A percentile compares a stretch with the other conserved stretches of the same genome.
phyloP scores from a whole-genome alignment of 176 grass and related monocot genomes.

The Zoysia japonica region DNA sequence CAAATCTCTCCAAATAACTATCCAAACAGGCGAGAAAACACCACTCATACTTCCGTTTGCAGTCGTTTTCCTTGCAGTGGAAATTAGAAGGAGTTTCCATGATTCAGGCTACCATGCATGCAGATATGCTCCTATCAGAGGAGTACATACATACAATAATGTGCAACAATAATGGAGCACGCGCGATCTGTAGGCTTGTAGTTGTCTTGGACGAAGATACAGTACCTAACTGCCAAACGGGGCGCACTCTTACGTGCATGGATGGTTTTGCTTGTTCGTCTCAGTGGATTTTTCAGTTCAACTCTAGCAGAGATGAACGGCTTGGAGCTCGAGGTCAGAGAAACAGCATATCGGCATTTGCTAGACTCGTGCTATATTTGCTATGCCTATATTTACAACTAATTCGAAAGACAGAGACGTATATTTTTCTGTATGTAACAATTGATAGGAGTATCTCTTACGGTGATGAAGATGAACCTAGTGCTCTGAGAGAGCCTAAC shows the following conservation, averaged over 20 bases:
- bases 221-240: not conserved
- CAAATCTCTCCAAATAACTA: no score
- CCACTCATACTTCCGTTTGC: not conserved
- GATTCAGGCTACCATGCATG: not conserved
- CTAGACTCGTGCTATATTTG: no score
- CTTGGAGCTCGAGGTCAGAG: not conserved
- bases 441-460: not conserved
- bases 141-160: not conserved
- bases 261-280: not conserved
- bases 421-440: not conserved
- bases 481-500: slow-evolving; percentile 14
- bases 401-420: no score
- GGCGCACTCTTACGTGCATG: not conserved
- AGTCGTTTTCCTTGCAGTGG: not conserved
- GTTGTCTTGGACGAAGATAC: not conserved
- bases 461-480: not conserved
- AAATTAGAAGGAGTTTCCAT: not conserved
- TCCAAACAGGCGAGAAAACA: no score
- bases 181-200: not conserved
- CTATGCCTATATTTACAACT: no score
- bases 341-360: no score
- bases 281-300: not conserved
- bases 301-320: not conserved
- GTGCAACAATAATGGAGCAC: not conserved
- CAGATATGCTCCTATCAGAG: not conserved